Evolutionary conservation across 2,329 filamentous ascomycete genomes (phyloP).

Genomic region (Tolypocladium pustulatum): DNA sequence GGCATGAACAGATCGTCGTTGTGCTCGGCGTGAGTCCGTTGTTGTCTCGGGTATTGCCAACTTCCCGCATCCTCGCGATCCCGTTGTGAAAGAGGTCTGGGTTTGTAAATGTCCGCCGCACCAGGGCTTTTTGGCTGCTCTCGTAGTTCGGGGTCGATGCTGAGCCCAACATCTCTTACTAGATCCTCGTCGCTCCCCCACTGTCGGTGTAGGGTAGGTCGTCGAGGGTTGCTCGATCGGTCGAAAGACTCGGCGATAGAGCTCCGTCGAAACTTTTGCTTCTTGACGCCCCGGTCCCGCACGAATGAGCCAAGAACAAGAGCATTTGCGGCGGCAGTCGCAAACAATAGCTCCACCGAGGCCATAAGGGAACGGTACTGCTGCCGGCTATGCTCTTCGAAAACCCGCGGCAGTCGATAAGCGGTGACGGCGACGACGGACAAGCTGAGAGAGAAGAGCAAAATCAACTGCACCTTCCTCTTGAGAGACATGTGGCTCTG

Average conservation of each 20-base stretch:
- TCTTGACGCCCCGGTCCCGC: constrained; percentile 82
- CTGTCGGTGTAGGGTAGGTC: constrained; percentile 47
- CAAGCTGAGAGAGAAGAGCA: constrained; percentile 78
- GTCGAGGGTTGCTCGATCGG: constrained; percentile 24
- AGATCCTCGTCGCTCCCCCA: constrained; percentile 92
- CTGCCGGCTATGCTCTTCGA: constrained; percentile 60
- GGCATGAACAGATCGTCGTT: constrained; percentile 35
- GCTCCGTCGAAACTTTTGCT: constrained; percentile 65
- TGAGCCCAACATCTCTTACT: constrained; percentile 67
- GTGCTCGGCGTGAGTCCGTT: constrained; percentile 24
- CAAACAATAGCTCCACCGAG: constrained; percentile 82
- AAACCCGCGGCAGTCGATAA: constrained; percentile 71
- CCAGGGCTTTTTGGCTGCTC: constrained; percentile 18
- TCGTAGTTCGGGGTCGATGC: constrained; percentile 44
- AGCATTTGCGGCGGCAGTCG: constrained; percentile 77
- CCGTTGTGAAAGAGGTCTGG: constrained; percentile 23
- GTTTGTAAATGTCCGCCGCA: constrained; percentile 17
- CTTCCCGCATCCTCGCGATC: constrained; percentile 25
- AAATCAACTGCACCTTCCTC: constrained; percentile 67
- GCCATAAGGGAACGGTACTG: constrained; percentile 83
- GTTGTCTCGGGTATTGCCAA: constrained; percentile 38
- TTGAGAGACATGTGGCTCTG: constrained; percentile 64
- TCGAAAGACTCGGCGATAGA: constrained; percentile 56
- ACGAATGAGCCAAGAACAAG: constrained; percentile 89
- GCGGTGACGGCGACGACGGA: constrained; percentile 69